Base-by-base conservation (phyloP, 2,329 filamentous ascomycete genomes). In the Torrubiellomyces zombiae region DNA sequence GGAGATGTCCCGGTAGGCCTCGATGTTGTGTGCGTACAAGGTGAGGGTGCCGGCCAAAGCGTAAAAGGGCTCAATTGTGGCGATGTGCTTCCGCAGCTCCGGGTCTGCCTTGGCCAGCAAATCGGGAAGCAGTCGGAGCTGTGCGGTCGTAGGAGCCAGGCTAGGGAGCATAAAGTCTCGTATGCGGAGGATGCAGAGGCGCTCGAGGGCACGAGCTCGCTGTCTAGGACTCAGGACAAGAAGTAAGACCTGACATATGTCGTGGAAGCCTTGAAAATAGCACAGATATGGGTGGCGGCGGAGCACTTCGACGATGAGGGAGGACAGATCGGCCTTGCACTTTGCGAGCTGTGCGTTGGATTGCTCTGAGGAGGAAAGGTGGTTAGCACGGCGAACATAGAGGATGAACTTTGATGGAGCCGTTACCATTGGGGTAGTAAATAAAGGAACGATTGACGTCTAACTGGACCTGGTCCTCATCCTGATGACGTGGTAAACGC, bases 201-300 rank as follows among this genome's bases (percentile, higher is more conserved):
- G 76, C 17, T 78, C 65, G 16, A 91, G 69, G 10, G 75, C 70
- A 6, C 60, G 49, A 11, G 64, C 58, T 10, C 79, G 74, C 27
- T 60, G 47, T 13, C 60, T 43, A 7, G 68, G 55, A 1, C 75
- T 75, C 4, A 98, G 62, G 8, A 94, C 85, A 9, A 98, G 66
- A 20, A 95, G 67, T 31, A 98, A 65, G 14, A 98, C 89, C 53
- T 98, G 91, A 39, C 81, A 89, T 42, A 98, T 95, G 55, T 98
- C 89, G 51, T 98, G 89, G 48, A 91, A 98, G 46, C 89, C 89
- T 56, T 98, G 89, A 50, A 98, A 98, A 55, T 98, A 98, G 57
- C 74, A 82, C 18, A 98, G 68, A 46, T 75, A 74, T 10, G 85
- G 82, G 40, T 91, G 66, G 17, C 67, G 67, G 26, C 91, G 75